These are phyloP conservation scores for Penicillium decumbens DNA, from an alignment of 2,329 filamentous ascomycete genomes.

Conservation along the genomic window DNA sequence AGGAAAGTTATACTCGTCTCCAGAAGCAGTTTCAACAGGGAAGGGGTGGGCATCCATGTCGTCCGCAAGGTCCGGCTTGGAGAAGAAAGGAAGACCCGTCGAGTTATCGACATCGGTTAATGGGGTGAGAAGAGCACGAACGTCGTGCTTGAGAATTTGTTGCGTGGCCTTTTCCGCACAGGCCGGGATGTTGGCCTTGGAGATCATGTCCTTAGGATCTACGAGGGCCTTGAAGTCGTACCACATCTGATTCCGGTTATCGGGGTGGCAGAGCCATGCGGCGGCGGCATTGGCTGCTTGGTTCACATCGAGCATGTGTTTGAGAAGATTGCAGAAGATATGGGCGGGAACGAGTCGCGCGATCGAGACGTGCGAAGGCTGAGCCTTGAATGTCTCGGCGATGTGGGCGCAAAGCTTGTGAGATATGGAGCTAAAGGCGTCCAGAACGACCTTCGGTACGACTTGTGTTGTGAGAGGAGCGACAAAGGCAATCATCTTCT, in stretches of 20 bases:
- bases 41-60: slow-evolving; percentile 30
- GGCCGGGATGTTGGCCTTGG: slow-evolving; percentile 39
- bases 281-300: slow-evolving; percentile 89
- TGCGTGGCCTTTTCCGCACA: slow-evolving; percentile 35
- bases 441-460: slow-evolving; percentile 79
- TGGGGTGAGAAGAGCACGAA: slow-evolving; percentile 42
- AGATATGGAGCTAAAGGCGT: slow-evolving; percentile 81
- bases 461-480: slow-evolving; percentile 86
- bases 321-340: slow-evolving; percentile 79
- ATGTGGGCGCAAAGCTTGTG: slow-evolving; percentile 76
- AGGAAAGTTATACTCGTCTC: slow-evolving; percentile 46
- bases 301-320: slow-evolving; percentile 85
- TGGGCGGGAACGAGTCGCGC: slow-evolving; percentile 86
- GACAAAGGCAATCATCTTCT: slow-evolving; percentile 92
- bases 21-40: slow-evolving; percentile 35
- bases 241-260: slow-evolving; percentile 93
- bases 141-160: slow-evolving; percentile 43
- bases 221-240: slow-evolving; percentile 61
- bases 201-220: slow-evolving; percentile 39
- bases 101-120: slow-evolving; percentile 31
- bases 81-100: slow-evolving; percentile 32
- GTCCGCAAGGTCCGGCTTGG: slow-evolving; percentile 31
- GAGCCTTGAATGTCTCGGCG: slow-evolving; percentile 74
- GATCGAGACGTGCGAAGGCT: slow-evolving; percentile 77
- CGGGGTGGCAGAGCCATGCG: slow-evolving; percentile 82